Evolutionary conservation across 768 basidiomycete species (phyloP), one percentile per base, ranked within the genome.

Genomic region (Exsudoporus frostii): DNA sequence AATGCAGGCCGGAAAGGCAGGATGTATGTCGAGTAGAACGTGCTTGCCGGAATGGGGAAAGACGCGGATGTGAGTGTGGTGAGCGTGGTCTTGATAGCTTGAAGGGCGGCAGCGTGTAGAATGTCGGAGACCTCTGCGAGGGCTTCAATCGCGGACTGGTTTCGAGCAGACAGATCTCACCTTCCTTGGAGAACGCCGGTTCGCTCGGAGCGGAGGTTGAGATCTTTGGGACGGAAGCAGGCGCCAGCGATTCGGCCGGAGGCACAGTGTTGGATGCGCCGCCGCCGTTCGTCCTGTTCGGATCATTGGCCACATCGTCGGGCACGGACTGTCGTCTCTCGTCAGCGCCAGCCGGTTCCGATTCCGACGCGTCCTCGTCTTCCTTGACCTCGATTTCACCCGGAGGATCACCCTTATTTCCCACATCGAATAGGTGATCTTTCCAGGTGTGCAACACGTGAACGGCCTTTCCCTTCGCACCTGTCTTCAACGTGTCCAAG

Each of bases 1-100:
- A 80, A 82, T n/a, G 83, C 82, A 8, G 92, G 89, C n/a, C 92
- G 79, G 48, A 76, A 83, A 6, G 92, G 92, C 2, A 95, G 79
- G 45, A 96, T 79, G 63, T 91, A 79, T 17, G 77, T 79, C 7
- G 87, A 81, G 70, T 92, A 93, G 58, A 94, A 83, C 0, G 76
- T 76, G 11, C 90, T 88, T 0, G 91, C 81, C 0, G 86, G 74
- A 40, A 94, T 84, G 0, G 93, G 92, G 63, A 92, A 89, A 2
- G 80, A 67, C 0, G 81, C 76, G 0, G 76, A 44, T 0, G 83
- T 79, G 1, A 82, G 65, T 1, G 76, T 63, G 0, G 73, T 61
- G 4, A 86, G 72, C 1, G 74, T 71, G 7, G 79, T 78, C 13
- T 71, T 69, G 53, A 92, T 81, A 1, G 81, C 81, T 60, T 91